These are phyloP conservation scores for Emmonsiellopsis sp. DNA, from an alignment of 2,329 filamentous ascomycete genomes.

Conservation along the genomic window DNA sequence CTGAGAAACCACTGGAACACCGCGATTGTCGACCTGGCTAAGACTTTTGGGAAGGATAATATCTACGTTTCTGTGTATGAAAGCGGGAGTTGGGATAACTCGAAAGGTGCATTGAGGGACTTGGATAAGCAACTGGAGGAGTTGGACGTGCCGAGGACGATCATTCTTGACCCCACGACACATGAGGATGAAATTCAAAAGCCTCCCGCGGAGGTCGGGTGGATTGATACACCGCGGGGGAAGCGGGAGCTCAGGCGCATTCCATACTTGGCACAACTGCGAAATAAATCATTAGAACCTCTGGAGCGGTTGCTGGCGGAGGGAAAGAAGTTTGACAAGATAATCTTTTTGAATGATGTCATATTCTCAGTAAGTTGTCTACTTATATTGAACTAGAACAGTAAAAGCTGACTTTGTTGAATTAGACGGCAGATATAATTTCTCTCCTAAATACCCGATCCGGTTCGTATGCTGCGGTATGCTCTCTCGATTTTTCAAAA, in stretches of 20 bases:
- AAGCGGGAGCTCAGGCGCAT: slow-evolving; percentile 55
- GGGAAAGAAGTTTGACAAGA: slow-evolving; percentile 48
- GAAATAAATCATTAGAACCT: slow-evolving; percentile 56
- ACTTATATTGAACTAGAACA: background rate
- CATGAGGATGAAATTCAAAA: slow-evolving; percentile 48
- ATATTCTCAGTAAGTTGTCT: slow-evolving; percentile 29
- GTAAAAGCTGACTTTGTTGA: slow-evolving; percentile 19
- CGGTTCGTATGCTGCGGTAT: slow-evolving; percentile 56
- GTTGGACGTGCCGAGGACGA: slow-evolving; percentile 45
- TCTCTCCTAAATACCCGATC: slow-evolving; percentile 51
- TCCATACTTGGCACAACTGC: slow-evolving; percentile 55
- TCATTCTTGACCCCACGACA: slow-evolving; percentile 51
- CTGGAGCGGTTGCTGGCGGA: slow-evolving; percentile 43
- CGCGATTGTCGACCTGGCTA: slow-evolving; percentile 49
- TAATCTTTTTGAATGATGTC: slow-evolving; percentile 49
- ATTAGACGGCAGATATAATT: slow-evolving; percentile 42
- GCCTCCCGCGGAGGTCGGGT: slow-evolving; percentile 44
- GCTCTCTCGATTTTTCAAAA: slow-evolving; percentile 61
- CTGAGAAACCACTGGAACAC: slow-evolving; percentile 55
- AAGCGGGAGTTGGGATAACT: slow-evolving; percentile 61
- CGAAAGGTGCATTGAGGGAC: slow-evolving; percentile 51
- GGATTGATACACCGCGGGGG: slow-evolving; percentile 52
- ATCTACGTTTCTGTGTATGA: slow-evolving; percentile 61
- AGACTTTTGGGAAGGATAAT: slow-evolving; percentile 52
- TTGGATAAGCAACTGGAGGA: slow-evolving; percentile 47